Evolutionary conservation across 495 filamentous ascomycete species (phyloP), one percentile per base, ranked within the genome.

Genomic region (Podospora conica): DNA sequence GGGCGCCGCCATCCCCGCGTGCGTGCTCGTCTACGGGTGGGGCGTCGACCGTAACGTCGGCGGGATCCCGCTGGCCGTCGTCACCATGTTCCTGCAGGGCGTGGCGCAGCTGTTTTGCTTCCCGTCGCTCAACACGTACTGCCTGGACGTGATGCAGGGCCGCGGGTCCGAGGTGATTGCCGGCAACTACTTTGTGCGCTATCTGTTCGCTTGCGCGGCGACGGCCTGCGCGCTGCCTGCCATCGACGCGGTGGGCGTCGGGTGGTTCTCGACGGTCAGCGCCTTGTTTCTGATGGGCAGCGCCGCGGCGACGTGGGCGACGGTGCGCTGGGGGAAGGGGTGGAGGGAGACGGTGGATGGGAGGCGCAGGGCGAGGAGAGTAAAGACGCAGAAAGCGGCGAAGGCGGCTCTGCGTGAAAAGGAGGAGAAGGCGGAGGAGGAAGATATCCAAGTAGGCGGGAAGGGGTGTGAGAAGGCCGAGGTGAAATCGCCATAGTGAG

Each of bases 81-180:
- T 91, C 15, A 83, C 84, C 62, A 88, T 91, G 81, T 91, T 91
- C 69, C 40, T 88, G 4, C 88, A 91, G 72, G 90, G 89, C 10
- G 82, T 90, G 1, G 87, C 85, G 0, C 88, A 91, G 74, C 78
- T 91, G 2, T 90, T 91, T 74, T 89, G 84, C 76, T 91, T 90
- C 71, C 88, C 89, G 10, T 83, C 81, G 61, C 70, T 91, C 25
- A 91, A 91, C 73, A 91, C 89, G 0, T 91, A 91, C 72, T 91
- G 87, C 68, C 77, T 91, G 4, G 89, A 92, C 71, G 88, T 91
- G 12, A 90, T 91, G 88, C 87, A 86, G 55, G 76, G 78, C 9
- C 76, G 83, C 21, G 84, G 85, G 55, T 83, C 86, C 0, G 88
- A 48, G 40, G 40, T 48, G 40, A 48, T 48, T 48, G 40, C 40